Percentiles rank a stretch among this genome's conserved stretches.
Evolutionary conservation across 148 eudicot genomes (phyloP).

Genomic region (Rhododendron griersonianum): DNA sequence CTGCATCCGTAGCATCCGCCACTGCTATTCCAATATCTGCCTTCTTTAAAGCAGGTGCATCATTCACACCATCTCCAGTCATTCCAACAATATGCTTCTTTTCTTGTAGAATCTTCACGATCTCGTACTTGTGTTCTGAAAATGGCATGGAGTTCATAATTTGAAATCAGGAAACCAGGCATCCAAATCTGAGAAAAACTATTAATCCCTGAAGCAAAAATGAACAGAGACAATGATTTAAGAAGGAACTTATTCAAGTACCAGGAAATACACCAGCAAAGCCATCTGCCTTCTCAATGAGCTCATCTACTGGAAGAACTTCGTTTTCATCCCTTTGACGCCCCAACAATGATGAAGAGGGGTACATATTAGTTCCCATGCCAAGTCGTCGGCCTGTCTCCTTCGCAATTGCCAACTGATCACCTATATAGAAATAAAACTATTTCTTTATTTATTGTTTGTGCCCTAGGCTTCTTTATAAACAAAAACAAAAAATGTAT

Average conservation of each 20-base stretch:
- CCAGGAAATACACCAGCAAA: slow-evolving; percentile 50
- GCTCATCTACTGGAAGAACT: slow-evolving; percentile 33
- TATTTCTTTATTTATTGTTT: not conserved
- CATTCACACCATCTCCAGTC: slow-evolving; percentile 79
- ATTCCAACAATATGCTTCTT: slow-evolving; percentile 68
- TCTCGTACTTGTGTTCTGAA: slow-evolving; percentile 65
- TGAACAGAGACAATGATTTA: not conserved
- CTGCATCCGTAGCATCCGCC: slow-evolving; percentile 75
- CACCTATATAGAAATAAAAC: slow-evolving; percentile 17
- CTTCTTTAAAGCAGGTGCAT: slow-evolving; percentile 77
- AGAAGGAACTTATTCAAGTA: not conserved
- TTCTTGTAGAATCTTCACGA: slow-evolving; percentile 63
- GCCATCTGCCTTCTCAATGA: slow-evolving; percentile 42
- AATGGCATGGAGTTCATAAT: slow-evolving; percentile 2
- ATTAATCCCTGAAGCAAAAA: not conserved
- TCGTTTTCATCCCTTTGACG: slow-evolving; percentile 29
- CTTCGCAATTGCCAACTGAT: slow-evolving; percentile 41
- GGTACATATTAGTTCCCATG: slow-evolving; percentile 52
- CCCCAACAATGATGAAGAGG: slow-evolving; percentile 32
- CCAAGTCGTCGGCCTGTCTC: slow-evolving; percentile 47
- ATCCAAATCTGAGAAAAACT: not conserved
- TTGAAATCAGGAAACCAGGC: slow-evolving; percentile 14
- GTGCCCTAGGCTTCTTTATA: not conserved
- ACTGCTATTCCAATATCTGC: slow-evolving; percentile 82
- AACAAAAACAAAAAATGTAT: not conserved